Evolutionary conservation across 2,329 filamentous ascomycete species (phyloP).

Genomic region (Fusarium longipes): DNA sequence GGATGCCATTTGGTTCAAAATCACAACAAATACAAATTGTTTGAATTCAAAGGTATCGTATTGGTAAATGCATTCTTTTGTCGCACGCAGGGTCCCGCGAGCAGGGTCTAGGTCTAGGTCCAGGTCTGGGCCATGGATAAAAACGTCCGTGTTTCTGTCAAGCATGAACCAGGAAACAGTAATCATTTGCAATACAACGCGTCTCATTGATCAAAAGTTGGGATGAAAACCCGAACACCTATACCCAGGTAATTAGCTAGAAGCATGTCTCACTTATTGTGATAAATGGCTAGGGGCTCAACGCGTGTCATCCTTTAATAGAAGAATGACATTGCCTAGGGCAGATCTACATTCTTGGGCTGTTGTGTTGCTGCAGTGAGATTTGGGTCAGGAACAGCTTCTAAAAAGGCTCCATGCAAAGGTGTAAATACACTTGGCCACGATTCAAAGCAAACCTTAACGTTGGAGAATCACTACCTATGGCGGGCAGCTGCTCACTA

Average conservation of each 20-base stretch:
- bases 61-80: slow-evolving; percentile 9
- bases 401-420: background rate
- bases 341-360: slow-evolving; percentile 11
- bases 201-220: slow-evolving; percentile 28
- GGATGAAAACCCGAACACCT: background rate
- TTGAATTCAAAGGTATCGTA: slow-evolving; percentile 5
- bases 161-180: background rate
- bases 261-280: slow-evolving; percentile 31
- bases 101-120: background rate
- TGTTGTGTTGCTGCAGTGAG: background rate
- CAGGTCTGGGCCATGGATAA: background rate
- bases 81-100: background rate
- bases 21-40: background rate
- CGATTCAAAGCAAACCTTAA: no score
- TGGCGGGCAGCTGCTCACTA: background rate
- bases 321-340: slow-evolving; percentile 6
- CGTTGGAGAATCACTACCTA: no score
- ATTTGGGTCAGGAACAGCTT: background rate
- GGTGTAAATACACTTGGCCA: no score
- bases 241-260: background rate
- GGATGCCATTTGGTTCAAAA: background rate
- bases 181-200: slow-evolving; percentile 34
- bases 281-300: background rate
- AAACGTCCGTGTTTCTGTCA: slow-evolving; percentile 15
- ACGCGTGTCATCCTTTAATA: slow-evolving; percentile 21